phyloP scores from a whole-genome alignment of 352 stramenopile species.

The Pythium myriotylum region DNA sequence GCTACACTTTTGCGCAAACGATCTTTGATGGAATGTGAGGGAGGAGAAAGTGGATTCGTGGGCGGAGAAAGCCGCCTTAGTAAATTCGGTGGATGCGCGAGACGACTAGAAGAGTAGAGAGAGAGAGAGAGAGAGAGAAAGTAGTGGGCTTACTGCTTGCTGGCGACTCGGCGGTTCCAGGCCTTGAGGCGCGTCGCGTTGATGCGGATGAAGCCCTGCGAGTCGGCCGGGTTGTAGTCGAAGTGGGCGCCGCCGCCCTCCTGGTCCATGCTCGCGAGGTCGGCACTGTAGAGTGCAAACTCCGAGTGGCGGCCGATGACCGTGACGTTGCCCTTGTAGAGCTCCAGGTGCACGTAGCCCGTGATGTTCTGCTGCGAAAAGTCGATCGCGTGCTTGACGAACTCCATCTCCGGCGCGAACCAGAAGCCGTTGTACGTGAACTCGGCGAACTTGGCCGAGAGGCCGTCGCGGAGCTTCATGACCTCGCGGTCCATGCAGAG shows the following conservation, averaged over 20 bases:
- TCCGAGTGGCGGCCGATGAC: slow-evolving; percentile 91
- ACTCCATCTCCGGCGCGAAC: slow-evolving; percentile 99
- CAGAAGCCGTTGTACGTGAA: slow-evolving; percentile 99
- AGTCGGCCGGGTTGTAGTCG: slow-evolving; percentile 98
- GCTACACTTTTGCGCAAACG: slow-evolving; percentile 13
- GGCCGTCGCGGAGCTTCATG: slow-evolving; percentile 92
- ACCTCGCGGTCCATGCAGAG: slow-evolving; percentile 97
- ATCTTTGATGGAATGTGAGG: not conserved
- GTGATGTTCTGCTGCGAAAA: slow-evolving; percentile 95
- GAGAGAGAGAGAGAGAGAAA: not conserved
- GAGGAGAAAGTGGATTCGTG: not conserved
- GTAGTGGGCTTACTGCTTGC: slow-evolving; percentile 19
- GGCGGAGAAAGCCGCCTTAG: not conserved
- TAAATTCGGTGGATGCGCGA: too few species aligned
- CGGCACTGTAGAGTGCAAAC: slow-evolving; percentile 96
- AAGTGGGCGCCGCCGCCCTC: slow-evolving; percentile 95
- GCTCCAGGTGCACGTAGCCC: slow-evolving; percentile 93
- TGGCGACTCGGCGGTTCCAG: slow-evolving; percentile 63
- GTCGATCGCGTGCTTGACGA: slow-evolving; percentile 95
- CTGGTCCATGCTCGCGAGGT: slow-evolving; percentile 98
- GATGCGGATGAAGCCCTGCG: slow-evolving; percentile 99
- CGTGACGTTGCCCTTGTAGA: slow-evolving; percentile 99
- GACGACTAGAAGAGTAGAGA: too few species aligned
- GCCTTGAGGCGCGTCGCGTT: slow-evolving; percentile 98
- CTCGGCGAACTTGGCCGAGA: slow-evolving; percentile 96